A percentile compares a stretch with the other conserved stretches of the same genome.
These are phyloP conservation scores for Scleroderma citrinum DNA, from an alignment of 768 basidiomycete genomes.

Conservation along the genomic window DNA sequence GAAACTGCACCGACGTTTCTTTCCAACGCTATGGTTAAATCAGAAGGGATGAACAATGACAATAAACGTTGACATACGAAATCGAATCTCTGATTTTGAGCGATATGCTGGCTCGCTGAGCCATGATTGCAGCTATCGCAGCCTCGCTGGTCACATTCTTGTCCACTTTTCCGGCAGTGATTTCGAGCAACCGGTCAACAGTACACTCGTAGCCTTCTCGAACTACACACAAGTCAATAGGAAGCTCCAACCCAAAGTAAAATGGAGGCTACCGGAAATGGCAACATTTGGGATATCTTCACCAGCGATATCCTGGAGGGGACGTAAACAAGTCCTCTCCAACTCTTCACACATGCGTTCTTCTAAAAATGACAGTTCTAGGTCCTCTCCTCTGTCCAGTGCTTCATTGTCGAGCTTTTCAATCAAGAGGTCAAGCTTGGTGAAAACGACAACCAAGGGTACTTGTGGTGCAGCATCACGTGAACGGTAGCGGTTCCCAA, in stretches of 20 bases:
- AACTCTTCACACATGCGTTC: neutral
- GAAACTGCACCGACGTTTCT: conserved; percentile 4
- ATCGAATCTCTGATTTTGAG: conserved; percentile 4
- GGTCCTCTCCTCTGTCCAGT: neutral
- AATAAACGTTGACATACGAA: neutral
- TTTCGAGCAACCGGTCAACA: conserved; percentile 1
- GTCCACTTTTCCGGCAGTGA: conserved; percentile 5
- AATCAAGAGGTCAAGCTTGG: conserved; percentile 2
- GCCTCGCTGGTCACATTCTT: conserved; percentile 3
- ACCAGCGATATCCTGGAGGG: conserved; percentile 1
- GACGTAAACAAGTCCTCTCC: conserved; percentile 2
- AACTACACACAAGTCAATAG: neutral
- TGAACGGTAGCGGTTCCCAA: neutral
- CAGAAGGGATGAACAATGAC: neutral
- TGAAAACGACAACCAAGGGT: conserved; percentile 5
- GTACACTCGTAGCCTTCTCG: conserved; percentile 1
- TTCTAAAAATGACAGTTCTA: neutral
- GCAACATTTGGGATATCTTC: neutral
- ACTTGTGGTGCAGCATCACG: neutral
- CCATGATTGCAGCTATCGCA: conserved; percentile 3
- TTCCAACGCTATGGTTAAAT: neutral
- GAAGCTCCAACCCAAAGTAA: neutral
- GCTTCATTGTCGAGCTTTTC: neutral
- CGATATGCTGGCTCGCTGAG: conserved; percentile 3
- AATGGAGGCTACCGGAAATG: conserved; percentile 2